A percentile compares a stretch with the other conserved stretches of the same genome.
These are phyloP conservation scores for Melanopsichium pennsylvanicum DNA, from an alignment of 1,284 basidiomycete species.

Conservation along the genomic window DNA sequence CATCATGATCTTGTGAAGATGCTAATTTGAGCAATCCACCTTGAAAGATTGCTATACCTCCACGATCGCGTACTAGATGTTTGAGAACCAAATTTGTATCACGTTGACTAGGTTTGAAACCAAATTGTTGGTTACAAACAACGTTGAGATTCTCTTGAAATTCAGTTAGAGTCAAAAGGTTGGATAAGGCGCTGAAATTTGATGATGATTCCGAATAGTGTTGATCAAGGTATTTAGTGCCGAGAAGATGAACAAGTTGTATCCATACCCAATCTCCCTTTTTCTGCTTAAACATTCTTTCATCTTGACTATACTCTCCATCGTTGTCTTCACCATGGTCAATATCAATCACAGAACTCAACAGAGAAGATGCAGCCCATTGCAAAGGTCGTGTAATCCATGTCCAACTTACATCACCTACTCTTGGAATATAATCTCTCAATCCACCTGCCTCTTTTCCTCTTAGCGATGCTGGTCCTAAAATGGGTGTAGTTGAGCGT, in stretches of 20 bases:
- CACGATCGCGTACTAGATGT: constrained; percentile 80
- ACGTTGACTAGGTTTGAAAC: constrained; percentile 68
- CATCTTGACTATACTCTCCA: constrained; percentile 71
- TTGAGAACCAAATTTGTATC: constrained; percentile 78
- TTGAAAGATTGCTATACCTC: constrained; percentile 72
- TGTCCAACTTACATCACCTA: constrained; percentile 9
- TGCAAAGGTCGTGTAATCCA: constrained; percentile 16
- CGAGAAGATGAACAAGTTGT: constrained; percentile 70
- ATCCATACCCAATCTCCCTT: constrained; percentile 80
- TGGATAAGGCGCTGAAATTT: constrained; percentile 32
- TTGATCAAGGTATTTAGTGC: constrained; percentile 6
- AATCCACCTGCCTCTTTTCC: not conserved
- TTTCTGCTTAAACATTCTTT: constrained; percentile 58
- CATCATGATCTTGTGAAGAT: no score
- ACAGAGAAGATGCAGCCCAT: constrained; percentile 83
- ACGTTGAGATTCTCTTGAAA: constrained; percentile 5
- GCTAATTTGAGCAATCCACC: constrained; percentile 69
- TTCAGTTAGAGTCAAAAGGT: constrained; percentile 17
- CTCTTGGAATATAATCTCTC: constrained; percentile 20
- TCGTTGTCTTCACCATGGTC: constrained; percentile 61
- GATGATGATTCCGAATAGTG: constrained; percentile 21
- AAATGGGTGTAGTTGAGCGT: constrained; percentile 72
- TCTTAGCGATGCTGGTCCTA: not conserved
- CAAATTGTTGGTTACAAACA: constrained; percentile 6
- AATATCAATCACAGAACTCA: constrained; percentile 70